Base-by-base conservation (phyloP, 2,329 filamentous ascomycete species). In the Ophiostoma sp. region DNA sequence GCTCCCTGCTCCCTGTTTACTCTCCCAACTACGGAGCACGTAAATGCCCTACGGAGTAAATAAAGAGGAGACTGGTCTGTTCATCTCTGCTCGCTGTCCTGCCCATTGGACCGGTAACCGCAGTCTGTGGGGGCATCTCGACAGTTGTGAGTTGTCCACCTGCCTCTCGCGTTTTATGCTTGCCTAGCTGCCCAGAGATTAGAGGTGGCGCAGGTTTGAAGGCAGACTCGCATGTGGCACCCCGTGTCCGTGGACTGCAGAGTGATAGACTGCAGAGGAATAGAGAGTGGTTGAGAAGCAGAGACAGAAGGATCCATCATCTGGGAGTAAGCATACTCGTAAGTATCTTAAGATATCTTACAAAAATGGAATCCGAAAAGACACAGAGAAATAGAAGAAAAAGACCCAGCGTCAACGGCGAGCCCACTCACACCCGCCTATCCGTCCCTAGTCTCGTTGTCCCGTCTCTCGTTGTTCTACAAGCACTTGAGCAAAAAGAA, bases 101-200 rank as follows among this genome's bases (percentile, higher is more conserved):
- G 64, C 42, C 64, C 64, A 65, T 65, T 65, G 64, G 64, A 49
- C 64, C 64, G 64, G 42, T 65, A 65, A 65, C 64, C 62, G 44
- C 44, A 47, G 44, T 60, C 11, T 38, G 64, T 47, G 42, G 42
- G 64, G 42, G 44, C 38, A 40, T 64, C 8, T 66, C 60, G 14
- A 38, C 14, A 60, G 27, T 27, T 27, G 27, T 60, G 55, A 60
- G 55, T 60, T 60, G 27, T 38, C 45, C 14, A 45, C 45, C 49
- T 16, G 49, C 55, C 55, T 60, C 27, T 36, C 9, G 4, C 12
- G 11, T 60, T 38, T 27, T 27, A 27, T 27, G 27, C 27, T 27
- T 27, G 27, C 27, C 27, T 27, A 27, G 27, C 27, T 27, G 27
- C 27, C 27, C 27, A 27, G 27, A 27, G 27, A 27, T 27, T 27